A percentile compares a stretch with the other conserved stretches of the same genome.
Conservation (phyloP, 495 filamentous ascomycete species). For the Aspergillus coremiiformis region DNA sequence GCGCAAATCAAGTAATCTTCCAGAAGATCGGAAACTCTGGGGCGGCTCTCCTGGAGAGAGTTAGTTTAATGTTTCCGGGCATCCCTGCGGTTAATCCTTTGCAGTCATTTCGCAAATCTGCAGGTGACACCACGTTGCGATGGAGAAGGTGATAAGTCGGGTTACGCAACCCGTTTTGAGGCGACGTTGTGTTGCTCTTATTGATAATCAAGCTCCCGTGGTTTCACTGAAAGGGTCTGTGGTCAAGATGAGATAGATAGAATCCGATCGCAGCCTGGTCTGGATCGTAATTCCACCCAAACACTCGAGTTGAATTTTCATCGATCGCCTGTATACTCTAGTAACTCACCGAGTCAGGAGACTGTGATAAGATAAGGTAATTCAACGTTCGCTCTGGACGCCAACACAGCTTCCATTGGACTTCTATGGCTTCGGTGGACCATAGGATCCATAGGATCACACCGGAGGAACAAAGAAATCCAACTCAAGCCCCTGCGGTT, state of each 20-base stretch:
- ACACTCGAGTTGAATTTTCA: background rate
- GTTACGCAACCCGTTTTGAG: background rate
- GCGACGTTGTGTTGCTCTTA: background rate
- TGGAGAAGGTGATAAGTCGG: background rate
- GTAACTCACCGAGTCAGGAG: background rate
- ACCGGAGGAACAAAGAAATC: constrained; percentile 10
- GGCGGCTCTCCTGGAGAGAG: background rate
- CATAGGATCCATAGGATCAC: background rate
- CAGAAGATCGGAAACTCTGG: constrained; percentile 2
- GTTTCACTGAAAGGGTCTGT: background rate
- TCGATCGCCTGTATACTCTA: background rate
- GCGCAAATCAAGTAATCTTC: constrained; percentile 4
- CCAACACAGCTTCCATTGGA: constrained; percentile 1
- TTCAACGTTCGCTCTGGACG: background rate
- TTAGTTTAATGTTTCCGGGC: background rate
- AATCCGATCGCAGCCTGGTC: background rate
- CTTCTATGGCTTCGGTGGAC: background rate
- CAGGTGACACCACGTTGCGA: background rate
- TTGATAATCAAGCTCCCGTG: background rate
- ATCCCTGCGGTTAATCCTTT: background rate
- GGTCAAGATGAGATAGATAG: background rate
- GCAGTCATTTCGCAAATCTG: background rate
- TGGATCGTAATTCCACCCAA: background rate
- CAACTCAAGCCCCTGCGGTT: constrained; percentile 8
- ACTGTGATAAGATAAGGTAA: constrained; percentile 2